These are phyloP conservation scores for Rubia tinctorum DNA, from an alignment of 305 asterid species.

Conservation along the genomic window DNA sequence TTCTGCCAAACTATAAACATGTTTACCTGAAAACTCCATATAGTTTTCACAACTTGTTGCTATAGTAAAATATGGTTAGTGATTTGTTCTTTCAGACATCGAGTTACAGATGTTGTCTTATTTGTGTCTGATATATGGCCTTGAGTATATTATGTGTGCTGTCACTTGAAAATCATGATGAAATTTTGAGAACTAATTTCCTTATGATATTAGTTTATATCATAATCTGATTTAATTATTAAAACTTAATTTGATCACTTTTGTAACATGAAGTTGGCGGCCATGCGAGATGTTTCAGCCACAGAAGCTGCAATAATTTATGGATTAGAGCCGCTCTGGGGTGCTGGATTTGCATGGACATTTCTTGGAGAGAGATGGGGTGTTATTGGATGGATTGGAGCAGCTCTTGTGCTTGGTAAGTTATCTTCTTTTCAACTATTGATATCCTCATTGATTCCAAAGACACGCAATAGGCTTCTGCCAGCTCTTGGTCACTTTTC, in stretches of 20 bases:
- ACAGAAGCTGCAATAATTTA: conserved; percentile 78
- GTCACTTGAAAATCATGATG: not conserved
- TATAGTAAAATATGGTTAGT: not conserved
- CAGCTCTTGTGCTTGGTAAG: conserved; percentile 74
- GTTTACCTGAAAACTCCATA: not conserved
- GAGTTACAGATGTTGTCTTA: not conserved
- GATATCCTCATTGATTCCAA: not conserved
- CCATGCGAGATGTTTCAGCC: conserved; percentile 79
- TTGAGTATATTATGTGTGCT: not conserved
- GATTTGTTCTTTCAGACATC: not conserved
- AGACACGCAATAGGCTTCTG: not conserved
- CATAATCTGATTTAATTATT: not conserved
- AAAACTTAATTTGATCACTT: not conserved
- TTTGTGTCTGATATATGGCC: not conserved
- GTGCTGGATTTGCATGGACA: conserved; percentile 91
- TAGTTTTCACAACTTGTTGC: not conserved
- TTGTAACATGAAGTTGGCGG: conserved; percentile 46
- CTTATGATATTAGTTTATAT: not conserved
- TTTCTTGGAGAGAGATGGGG: conserved; percentile 96
- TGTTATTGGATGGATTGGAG: conserved; percentile 75
- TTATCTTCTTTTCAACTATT: not conserved
- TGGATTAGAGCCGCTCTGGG: conserved; percentile 90
- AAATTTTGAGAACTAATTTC: not conserved
- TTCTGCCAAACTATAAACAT: not conserved
- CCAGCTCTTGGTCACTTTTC: not conserved